Conservation (phyloP, 1,139 yeast species). For the Candida sp. region DNA sequence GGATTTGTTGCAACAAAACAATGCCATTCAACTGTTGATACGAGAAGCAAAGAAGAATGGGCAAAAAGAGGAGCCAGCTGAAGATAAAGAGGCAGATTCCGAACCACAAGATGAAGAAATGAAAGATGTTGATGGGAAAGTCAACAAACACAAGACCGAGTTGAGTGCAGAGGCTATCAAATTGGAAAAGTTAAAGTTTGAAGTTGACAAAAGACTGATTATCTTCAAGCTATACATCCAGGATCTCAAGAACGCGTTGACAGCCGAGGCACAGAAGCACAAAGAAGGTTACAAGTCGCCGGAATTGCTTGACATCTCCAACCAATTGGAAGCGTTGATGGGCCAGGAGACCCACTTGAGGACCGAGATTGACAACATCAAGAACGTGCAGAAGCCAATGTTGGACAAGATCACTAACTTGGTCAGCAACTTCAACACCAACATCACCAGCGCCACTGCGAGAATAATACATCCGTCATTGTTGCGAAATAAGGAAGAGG, state of each 20-base stretch:
- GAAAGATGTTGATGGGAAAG: not conserved
- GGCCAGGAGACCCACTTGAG: conserved; percentile 20
- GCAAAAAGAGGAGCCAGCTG: not conserved
- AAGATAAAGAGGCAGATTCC: not conserved
- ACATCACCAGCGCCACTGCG: conserved; percentile 14
- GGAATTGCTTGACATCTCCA: conserved; percentile 17
- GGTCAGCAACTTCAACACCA: conserved; percentile 26
- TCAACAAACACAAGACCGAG: not conserved
- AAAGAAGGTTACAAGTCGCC: conserved; percentile 24
- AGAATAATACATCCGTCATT: conserved; percentile 7
- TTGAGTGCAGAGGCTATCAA: conserved; percentile 12
- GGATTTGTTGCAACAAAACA: conserved; percentile 29
- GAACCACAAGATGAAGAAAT: not conserved
- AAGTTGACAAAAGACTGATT: conserved; percentile 30
- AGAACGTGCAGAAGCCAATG: conserved; percentile 38
- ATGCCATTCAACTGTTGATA: not conserved
- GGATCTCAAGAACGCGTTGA: conserved; percentile 23
- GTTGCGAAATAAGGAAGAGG: conserved; percentile 8
- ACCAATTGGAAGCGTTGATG: conserved; percentile 23
- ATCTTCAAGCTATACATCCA: conserved; percentile 30
- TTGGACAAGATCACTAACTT: conserved; percentile 36
- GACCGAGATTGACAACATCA: conserved; percentile 29
- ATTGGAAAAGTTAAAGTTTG: conserved; percentile 26
- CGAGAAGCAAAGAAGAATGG: not conserved
- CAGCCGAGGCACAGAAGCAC: conserved; percentile 16